Evolutionary conservation across 2,329 filamentous ascomycete genomes (phyloP).

Genomic region (Mycosphaerella sp.): DNA sequence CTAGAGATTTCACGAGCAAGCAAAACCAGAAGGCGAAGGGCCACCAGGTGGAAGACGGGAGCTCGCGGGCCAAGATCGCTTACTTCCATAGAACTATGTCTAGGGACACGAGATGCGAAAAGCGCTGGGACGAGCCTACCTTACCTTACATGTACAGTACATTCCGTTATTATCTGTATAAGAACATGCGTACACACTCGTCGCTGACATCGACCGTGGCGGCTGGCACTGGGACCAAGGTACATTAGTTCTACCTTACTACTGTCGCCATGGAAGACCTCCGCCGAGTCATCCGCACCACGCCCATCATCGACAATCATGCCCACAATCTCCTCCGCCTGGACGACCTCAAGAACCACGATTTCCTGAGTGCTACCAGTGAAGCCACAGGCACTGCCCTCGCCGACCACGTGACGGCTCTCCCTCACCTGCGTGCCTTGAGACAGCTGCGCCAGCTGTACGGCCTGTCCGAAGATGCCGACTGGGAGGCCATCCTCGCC

Average conservation of each 20-base stretch:
- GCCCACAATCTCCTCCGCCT: slow-evolving; percentile 61
- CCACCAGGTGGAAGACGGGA: too few species aligned
- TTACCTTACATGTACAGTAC: too few species aligned
- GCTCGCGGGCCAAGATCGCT: too few species aligned
- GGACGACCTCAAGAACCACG: slow-evolving; percentile 44
- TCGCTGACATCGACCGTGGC: slow-evolving; percentile 5
- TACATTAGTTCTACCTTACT: too few species aligned
- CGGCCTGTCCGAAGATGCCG: slow-evolving; percentile 49
- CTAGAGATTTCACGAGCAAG: too few species aligned
- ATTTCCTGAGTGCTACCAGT: slow-evolving; percentile 60
- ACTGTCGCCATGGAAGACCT: slow-evolving; percentile 26
- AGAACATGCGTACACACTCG: too few species aligned
- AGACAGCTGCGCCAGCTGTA: slow-evolving; percentile 62
- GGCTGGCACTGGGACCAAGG: too few species aligned
- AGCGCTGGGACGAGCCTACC: too few species aligned
- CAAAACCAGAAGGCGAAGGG: too few species aligned
- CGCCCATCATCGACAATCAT: slow-evolving; percentile 66
- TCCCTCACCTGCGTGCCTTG: slow-evolving; percentile 65
- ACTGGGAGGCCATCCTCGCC: slow-evolving; percentile 53
- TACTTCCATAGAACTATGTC: too few species aligned
- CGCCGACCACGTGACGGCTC: slow-evolving; percentile 51
- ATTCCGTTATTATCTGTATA: too few species aligned
- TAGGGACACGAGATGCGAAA: too few species aligned
- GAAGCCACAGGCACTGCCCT: slow-evolving; percentile 68
- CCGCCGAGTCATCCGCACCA: slow-evolving; percentile 24